phyloP scores from a whole-genome alignment of 176 grass and related monocot species.

The Eleusine coracana region DNA sequence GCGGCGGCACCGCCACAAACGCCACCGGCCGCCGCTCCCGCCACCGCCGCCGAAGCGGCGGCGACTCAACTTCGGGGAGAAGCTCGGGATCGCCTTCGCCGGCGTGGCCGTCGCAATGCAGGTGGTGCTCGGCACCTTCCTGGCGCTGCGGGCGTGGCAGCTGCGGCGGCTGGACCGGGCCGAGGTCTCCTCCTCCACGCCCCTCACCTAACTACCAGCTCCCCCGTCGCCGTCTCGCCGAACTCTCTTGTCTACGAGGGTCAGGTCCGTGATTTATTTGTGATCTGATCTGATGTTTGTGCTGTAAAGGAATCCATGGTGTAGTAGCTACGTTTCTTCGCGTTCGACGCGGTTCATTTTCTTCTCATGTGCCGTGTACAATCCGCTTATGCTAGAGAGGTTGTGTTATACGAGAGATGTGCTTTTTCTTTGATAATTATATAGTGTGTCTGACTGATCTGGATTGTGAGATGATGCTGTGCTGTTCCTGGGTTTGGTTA shows the following conservation, averaged over 20 bases:
- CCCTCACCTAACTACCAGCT: slow-evolving; percentile 41
- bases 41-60: neutral
- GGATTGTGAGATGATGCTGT: neutral
- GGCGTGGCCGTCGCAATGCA: slow-evolving; percentile 56
- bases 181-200: slow-evolving; percentile 60
- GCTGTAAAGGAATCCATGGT: slow-evolving; percentile 41
- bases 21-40: neutral
- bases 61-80: slow-evolving; percentile 61
- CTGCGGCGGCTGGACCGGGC: slow-evolving; percentile 50
- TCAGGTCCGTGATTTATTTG: slow-evolving; percentile 52
- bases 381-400: slow-evolving; percentile 37
- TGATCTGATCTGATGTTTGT: slow-evolving; percentile 45
- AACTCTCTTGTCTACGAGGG: neutral
- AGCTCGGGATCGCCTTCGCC: slow-evolving; percentile 58
- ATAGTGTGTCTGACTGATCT: neutral
- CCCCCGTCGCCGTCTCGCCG: neutral
- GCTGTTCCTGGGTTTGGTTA: neutral
- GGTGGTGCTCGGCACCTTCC: slow-evolving; percentile 44
- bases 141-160: slow-evolving; percentile 44
- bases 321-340: neutral
- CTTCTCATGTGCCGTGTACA: slow-evolving; percentile 38
- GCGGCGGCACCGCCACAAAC: slow-evolving; percentile 9
- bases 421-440: slow-evolving; percentile 11
- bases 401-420: slow-evolving; percentile 42
- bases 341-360: slow-evolving; percentile 29